Base-by-base conservation (phyloP, 1,284 basidiomycete genomes). In the Rhodotorula sp. region DNA sequence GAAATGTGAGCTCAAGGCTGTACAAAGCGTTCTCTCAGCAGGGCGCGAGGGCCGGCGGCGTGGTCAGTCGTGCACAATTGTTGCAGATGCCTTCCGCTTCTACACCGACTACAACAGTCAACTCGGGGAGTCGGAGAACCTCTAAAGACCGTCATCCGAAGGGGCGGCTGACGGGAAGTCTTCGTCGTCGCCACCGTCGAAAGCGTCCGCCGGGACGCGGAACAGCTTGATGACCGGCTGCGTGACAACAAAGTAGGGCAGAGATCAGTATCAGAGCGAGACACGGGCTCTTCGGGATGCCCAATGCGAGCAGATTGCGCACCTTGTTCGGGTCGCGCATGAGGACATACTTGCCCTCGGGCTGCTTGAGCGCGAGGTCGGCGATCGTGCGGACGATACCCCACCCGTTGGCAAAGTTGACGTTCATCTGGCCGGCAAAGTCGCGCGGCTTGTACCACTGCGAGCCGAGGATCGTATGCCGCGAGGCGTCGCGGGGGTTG, bases 281-380 rank as follows among this genome's bases (percentile, higher is more conserved):
- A n/a, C n/a, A n/a, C n/a, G n/a, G n/a, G n/a, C n/a, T n/a, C n/a
- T n/a, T n/a, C n/a, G n/a, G n/a, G n/a, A n/a, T n/a, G n/a, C n/a
- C n/a, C n/a, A n/a, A n/a, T n/a, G n/a, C n/a, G n/a, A n/a, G n/a
- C n/a, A n/a, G 12, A n/a, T 24, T 64, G 82, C 87, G 79, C 80
- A 95, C 93, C 87, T 87, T 92, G 86, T 97, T 97, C 29, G 95
- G 94, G 82, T 97, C 94, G 83, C 95, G 95, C 72, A 97, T 87
- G 44, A 97, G 84, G 29, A 97, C 89, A 80, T 95, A 97, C 82
- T 95, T 96, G 80, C 95, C 94, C 82, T 97, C 94, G 37, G 91
- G 91, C 86, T 94, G 89, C 82, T 94, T 93, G 87, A 95, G 87
- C 80, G 90, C 91, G 70, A 96, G 82, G 80, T 97, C 94, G 57